Base-by-base conservation (phyloP, 495 filamentous ascomycete genomes). In the Hypoxylon subgilvum region DNA sequence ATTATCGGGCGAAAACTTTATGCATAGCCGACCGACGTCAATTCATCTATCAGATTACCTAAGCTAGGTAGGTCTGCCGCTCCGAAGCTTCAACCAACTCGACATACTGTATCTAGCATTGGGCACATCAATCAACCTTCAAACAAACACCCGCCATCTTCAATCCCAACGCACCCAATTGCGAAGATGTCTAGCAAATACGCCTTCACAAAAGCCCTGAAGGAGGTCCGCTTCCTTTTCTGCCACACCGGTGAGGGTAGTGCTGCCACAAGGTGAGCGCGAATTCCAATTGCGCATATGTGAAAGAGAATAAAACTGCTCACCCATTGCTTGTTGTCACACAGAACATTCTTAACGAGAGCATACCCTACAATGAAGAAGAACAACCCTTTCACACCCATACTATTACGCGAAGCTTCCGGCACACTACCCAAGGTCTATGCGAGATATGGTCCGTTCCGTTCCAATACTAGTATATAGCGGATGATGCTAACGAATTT, bases 281-380 rank as follows among this genome's bases (percentile, higher is more conserved):
- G 17, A 50, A 48, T 51, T 41, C 27, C 17, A 47, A 10, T 35
- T 23, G n/a, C 28, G 45, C 34, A 30, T 41, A 44, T 13, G 18
- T 10, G 12, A 34, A 55, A 4, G 28, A 41, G 8, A 40, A 7
- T 12, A 22, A 30, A 52, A 35, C 41, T 62, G 9, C 43, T 36
- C 8, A 46, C 42, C 18, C 9, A 2, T 12, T 44, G 6, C 35
- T 32, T 39, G 31, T 6, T 18, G n/a, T 40, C n/a, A n/a, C n/a
- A 34, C 68, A 98, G 94, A 73, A 84, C 88, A 9, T 98, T 98
- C 81, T 79, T 98, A 42, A 86, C 86, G 53, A 85, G 88, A 72
- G 89, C 92, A 49, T 98, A 98, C 76, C 95, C 94, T 4, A 92
- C 89, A 64, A 97, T 98, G 93, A 98, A 98, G 84, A 95, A 96